Evolutionary conservation across 1,139 yeast species (phyloP), one percentile per base, ranked within the genome.

Genomic region (Geotrichum candidum): DNA sequence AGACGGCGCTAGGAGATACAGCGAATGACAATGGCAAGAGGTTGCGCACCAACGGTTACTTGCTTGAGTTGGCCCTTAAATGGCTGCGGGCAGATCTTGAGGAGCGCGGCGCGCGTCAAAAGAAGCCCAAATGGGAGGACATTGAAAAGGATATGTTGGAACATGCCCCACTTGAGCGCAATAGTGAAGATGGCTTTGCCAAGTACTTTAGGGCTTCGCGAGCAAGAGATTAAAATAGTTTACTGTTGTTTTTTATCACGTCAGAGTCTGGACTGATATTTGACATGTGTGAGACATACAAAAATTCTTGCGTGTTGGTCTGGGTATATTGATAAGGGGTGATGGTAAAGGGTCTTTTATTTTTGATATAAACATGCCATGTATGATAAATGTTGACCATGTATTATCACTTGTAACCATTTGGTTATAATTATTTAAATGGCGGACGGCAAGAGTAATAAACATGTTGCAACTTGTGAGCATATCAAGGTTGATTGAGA

Each of bases 61-160:
- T 77, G 61, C 69, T 77, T 59, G 75, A 74, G 59, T 67, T 76
- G 53, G 80, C 80, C 1, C 70, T 77, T 18, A 62, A 63, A n/a
- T 78, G 80, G 80, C 74, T 78, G 46, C 63, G 66, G 22, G 65
- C 66, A 6, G 81, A 78, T 61, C 77, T 84, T 65, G 69, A 68
- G 23, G 76, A 75, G 58, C 75, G 89, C 56, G 89, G 89, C 27
- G 66, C 57, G 45, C 65, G 71, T 5, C 58, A 60, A 29, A 65
- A 63, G 51, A 69, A 69, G 62, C 59, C 61, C 22, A 66, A 61
- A 41, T 70, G 72, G 72, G 70, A 65, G 15, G 70, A 70, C 11
- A 65, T 74, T 18, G 69, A 67, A 38, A 57, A 63, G 27, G 69
- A 66, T 23, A 54, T 65, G 25, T 55, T 64, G 13, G 65, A 64